Evolutionary conservation across 2,329 filamentous ascomycete species (phyloP).

Genomic region (Colletotrichum noveboracense): DNA sequence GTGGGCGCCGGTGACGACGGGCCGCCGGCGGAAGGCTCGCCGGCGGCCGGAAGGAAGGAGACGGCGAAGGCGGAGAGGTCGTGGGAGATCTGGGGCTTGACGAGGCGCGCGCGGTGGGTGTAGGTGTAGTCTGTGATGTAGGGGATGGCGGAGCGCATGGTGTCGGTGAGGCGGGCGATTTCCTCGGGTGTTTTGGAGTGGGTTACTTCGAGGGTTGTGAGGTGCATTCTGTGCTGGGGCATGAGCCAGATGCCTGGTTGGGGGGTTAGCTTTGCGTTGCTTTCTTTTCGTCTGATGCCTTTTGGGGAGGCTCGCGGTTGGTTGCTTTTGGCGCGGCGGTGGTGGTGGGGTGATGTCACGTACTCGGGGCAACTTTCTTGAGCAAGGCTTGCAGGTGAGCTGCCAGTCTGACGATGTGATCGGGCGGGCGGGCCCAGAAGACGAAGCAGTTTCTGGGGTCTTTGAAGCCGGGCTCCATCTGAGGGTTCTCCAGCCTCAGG

Average conservation of each 20-base stretch:
- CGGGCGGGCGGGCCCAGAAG: constrained; percentile 85
- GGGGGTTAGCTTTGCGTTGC: not conserved
- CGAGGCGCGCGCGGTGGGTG: constrained; percentile 72
- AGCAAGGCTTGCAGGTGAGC: constrained; percentile 72
- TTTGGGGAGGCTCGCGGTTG: not conserved
- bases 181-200: constrained; percentile 76
- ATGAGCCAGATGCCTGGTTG: constrained; percentile 81
- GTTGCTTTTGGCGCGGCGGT: not conserved
- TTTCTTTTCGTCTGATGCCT: not conserved
- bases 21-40: constrained; percentile 52
- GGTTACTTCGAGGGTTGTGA: constrained; percentile 85
- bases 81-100: constrained; percentile 83
- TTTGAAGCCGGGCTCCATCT: constrained; percentile 69
- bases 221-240: constrained; percentile 78
- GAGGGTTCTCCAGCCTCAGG: constrained; percentile 67
- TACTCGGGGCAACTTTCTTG: constrained; percentile 71
- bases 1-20: constrained; percentile 42
- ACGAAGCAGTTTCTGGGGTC: constrained; percentile 85
- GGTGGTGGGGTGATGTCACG: constrained; percentile 31
- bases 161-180: constrained; percentile 66
- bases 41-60: constrained; percentile 82
- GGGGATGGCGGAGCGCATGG: constrained; percentile 61
- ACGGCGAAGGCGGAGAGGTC: constrained; percentile 86
- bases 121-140: constrained; percentile 70
- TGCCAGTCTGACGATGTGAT: constrained; percentile 72